Conservation (phyloP, 331 rosid species). For the Malus hybrid region DNA sequence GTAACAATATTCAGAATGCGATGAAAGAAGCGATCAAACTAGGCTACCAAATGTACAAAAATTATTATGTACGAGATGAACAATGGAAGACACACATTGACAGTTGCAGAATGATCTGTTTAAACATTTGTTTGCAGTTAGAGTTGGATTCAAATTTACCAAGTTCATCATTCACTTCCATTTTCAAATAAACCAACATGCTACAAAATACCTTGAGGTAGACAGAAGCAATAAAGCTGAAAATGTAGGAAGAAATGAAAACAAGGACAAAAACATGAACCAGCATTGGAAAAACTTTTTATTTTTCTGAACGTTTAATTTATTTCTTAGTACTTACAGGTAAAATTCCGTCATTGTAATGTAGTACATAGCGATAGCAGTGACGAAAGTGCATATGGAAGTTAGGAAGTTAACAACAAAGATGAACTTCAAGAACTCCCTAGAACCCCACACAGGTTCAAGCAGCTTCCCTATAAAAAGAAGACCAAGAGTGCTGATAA, state of each 20-base stretch:
- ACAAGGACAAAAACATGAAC: constrained; percentile 14
- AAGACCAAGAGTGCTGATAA: constrained; percentile 59
- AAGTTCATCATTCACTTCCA: not conserved
- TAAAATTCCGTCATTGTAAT: constrained; percentile 61
- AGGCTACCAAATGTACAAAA: not conserved
- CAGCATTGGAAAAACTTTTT: not conserved
- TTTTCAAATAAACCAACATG: not conserved
- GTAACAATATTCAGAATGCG: not conserved
- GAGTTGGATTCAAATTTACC: not conserved
- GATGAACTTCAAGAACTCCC: constrained; percentile 88
- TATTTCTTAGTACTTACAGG: constrained; percentile 57
- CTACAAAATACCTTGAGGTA: not conserved
- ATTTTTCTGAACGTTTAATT: not conserved
- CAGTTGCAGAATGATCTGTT: not conserved
- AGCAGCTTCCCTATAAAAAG: constrained; percentile 84
- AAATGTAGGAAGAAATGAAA: not conserved
- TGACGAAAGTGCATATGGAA: constrained; percentile 68
- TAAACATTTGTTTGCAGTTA: not conserved
- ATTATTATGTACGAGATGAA: not conserved
- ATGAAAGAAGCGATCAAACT: not conserved
- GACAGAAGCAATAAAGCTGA: not conserved
- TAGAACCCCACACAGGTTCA: constrained; percentile 92
- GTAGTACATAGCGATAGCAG: constrained; percentile 81
- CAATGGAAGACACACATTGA: not conserved
- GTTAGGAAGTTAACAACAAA: constrained; percentile 71